Base-by-base conservation (phyloP, 1,284 basidiomycete genomes). In the Paramarasmius palmivorus region DNA sequence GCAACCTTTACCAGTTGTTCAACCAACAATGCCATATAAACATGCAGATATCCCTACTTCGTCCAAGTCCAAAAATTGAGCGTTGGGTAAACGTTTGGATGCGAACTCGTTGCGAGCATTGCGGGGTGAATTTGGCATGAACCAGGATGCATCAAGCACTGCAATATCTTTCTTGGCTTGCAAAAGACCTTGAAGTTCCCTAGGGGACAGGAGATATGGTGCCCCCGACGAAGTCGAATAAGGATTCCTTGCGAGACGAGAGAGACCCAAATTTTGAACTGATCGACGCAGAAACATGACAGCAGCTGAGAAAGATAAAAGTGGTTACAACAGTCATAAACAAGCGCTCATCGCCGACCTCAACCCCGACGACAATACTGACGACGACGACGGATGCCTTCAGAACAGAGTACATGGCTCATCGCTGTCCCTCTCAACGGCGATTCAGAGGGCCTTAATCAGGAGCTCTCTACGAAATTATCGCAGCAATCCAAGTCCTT, bases 11-110 rank as follows among this genome's bases (percentile, higher is more conserved):
- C 10, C 19, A 10, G 23, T 15, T 38, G 32, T 5, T 15, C 3
- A 40, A 22, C 4, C 41, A 25, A 37, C 34, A 17, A 29, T 22
- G 20, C n/a, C 15, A 15, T 9, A 1, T 26, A 44, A 26, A 6
- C n/a, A 42, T 38, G 19, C 14, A 6, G 14, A 46, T 7, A 12
- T 1, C 17, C 34, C n/a, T 25, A 56, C 55, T 47, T 84, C 77
- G 68, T 96, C 95, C 35, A 98, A 77, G 68, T 97, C 89, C 63
- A 95, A 81, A 64, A 89, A 92, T 26, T 79, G 82, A 0, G 94
- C 86, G 5, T 79, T 77, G 4, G 89, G 90, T 34, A 98, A 82
- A 36, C 90, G 82, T 56, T 81, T 83, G n/a, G 72, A 65, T 12
- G 73, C 63, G 59, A 83, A 94, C 66, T 95, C 93, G 25, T 81